Evolutionary conservation across 371 early-diverging fungal genomes (phyloP).

Genomic region (Circinella umbellata): DNA sequence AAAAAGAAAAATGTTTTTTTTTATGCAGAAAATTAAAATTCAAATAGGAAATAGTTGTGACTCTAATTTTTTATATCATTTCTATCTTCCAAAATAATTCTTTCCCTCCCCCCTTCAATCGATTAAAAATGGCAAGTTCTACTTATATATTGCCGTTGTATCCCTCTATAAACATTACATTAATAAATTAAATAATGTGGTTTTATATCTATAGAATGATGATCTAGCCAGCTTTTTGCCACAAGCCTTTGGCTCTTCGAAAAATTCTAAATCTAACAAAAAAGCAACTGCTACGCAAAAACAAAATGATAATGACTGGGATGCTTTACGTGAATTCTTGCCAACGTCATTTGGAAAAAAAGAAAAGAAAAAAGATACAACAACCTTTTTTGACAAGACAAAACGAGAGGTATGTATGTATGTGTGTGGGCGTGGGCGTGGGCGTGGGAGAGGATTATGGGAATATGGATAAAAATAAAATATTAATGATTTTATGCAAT

Average conservation of each 20-base stretch:
- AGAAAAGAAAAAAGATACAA: constrained; percentile 35
- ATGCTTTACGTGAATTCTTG: constrained; percentile 55
- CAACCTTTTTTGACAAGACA: constrained; percentile 47
- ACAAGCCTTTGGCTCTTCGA: constrained; percentile 51
- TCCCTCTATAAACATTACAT: no score
- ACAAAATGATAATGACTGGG: constrained; percentile 39
- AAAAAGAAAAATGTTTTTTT: not conserved
- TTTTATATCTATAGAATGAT: constrained; percentile 40
- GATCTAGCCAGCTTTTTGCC: constrained; percentile 61
- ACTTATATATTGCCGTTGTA: no score
- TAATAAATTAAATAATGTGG: not conserved
- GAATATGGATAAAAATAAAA: not conserved
- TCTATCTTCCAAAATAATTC: no score
- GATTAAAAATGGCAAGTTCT: no score
- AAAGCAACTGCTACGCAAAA: constrained; percentile 7
- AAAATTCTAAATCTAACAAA: constrained; percentile 17
- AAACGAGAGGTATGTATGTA: constrained; percentile 39
- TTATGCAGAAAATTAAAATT: not conserved
- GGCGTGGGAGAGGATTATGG: no score
- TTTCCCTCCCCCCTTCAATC: no score
- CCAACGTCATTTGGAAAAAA: constrained; percentile 69
- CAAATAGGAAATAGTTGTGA: not conserved
- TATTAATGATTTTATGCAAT: not conserved
- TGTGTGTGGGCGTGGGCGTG: not conserved
- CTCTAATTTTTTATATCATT: not conserved